A percentile compares a stretch with the other conserved stretches of the same genome.
These are phyloP conservation scores for Candida pseudoglaebosa DNA, from an alignment of 805 yeast species.

Conservation along the genomic window DNA sequence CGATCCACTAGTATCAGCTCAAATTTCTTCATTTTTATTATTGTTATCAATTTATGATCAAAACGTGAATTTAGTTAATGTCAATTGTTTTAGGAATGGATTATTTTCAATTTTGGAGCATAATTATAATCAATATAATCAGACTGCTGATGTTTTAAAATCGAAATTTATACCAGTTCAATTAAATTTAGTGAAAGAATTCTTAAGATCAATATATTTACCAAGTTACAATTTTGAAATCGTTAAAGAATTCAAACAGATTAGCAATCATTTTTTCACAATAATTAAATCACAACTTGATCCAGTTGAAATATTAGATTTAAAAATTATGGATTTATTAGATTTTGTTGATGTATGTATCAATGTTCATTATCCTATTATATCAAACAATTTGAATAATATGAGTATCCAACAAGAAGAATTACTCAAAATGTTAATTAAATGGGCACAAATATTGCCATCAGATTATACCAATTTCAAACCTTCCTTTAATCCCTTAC, in stretches of 20 bases:
- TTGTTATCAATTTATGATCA: slow-evolving; percentile 42
- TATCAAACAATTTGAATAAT: slow-evolving; percentile 20
- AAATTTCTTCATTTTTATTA: slow-evolving; percentile 33
- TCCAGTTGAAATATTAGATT: slow-evolving; percentile 12
- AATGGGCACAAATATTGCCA: slow-evolving; percentile 35
- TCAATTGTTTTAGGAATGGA: slow-evolving; percentile 39
- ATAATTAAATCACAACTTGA: slow-evolving; percentile 7
- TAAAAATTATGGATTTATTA: slow-evolving; percentile 20
- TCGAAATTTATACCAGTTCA: slow-evolving; percentile 27
- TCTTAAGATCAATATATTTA: slow-evolving; percentile 29
- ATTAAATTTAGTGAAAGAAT: slow-evolving; percentile 31
- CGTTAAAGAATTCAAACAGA: slow-evolving; percentile 23
- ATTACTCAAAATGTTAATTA: slow-evolving; percentile 29
- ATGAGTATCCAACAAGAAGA: slow-evolving; percentile 29
- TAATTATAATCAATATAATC: slow-evolving; percentile 17
- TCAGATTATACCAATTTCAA: slow-evolving; percentile 21
- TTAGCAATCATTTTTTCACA: slow-evolving; percentile 23
- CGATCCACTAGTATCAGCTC: slow-evolving; percentile 29
- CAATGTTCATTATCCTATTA: slow-evolving; percentile 23
- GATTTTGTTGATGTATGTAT: slow-evolving; percentile 22
- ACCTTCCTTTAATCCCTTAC: slow-evolving; percentile 24
- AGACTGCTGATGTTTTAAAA: slow-evolving; percentile 10
- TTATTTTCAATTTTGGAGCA: slow-evolving; percentile 32
- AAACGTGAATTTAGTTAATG: slow-evolving; percentile 34
- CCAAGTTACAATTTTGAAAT: slow-evolving; percentile 33